Evolutionary conservation across 768 basidiomycete genomes (phyloP).

Genomic region (Calvatia gigantea): DNA sequence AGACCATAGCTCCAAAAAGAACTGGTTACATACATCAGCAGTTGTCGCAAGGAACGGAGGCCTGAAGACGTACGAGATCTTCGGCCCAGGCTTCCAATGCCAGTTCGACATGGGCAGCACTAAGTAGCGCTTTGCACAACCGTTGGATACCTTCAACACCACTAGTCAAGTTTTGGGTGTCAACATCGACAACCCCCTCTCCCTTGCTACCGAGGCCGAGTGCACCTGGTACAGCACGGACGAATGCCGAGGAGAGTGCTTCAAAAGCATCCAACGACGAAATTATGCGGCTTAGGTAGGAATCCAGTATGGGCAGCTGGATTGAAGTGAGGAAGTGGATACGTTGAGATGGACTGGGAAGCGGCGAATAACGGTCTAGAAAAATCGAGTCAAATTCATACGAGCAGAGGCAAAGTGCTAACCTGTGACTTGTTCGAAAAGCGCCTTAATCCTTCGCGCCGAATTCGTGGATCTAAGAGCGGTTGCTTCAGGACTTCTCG

Average conservation of each 20-base stretch:
- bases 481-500: conserved; percentile 34
- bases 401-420: conserved; percentile 13
- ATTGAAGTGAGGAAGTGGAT: conserved; percentile 80
- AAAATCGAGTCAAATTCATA: not conserved
- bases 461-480: conserved; percentile 76
- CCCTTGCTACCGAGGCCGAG: conserved; percentile 52
- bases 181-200: conserved; percentile 39
- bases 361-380: conserved; percentile 87
- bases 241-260: conserved; percentile 80
- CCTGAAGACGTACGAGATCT: conserved; percentile 60
- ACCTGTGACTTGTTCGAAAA: conserved; percentile 94
- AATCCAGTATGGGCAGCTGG: conserved; percentile 80
- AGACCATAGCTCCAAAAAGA: conserved; percentile 88
- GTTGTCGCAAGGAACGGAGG: conserved; percentile 1
- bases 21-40: conserved; percentile 41
- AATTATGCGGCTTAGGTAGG: conserved; percentile 74
- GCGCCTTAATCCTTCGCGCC: conserved; percentile 74
- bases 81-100: conserved; percentile 85
- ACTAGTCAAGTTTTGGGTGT: conserved; percentile 65
- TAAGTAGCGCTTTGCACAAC: conserved; percentile 82
- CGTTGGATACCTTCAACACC: conserved; percentile 84
- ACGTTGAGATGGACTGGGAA: conserved; percentile 75
- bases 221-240: conserved; percentile 91
- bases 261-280: conserved; percentile 94
- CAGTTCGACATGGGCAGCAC: conserved; percentile 67